These are phyloP conservation scores for Sodiomyces alkalinus DNA, from an alignment of 2,329 filamentous ascomycete genomes.

Conservation along the genomic window DNA sequence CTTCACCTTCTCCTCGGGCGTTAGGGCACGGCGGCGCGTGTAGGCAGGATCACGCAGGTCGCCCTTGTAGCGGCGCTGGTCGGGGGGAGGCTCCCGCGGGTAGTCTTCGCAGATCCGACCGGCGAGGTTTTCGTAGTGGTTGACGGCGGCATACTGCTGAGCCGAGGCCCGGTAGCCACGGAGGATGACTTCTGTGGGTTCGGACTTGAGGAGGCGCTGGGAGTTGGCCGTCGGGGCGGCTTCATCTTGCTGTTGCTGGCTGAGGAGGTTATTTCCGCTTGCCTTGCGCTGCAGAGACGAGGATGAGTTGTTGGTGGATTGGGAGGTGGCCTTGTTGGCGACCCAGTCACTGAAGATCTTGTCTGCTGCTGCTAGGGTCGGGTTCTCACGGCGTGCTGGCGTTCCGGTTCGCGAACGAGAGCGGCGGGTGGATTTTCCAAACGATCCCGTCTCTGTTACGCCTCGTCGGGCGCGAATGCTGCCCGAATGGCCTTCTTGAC, in stretches of 20 bases:
- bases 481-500: slow-evolving; percentile 36
- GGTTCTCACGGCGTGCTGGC: slow-evolving; percentile 42
- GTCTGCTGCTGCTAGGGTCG: slow-evolving; percentile 45
- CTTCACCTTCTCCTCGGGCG: slow-evolving; percentile 57
- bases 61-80: slow-evolving; percentile 55
- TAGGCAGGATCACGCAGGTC: slow-evolving; percentile 60
- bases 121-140: slow-evolving; percentile 76
- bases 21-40: slow-evolving; percentile 49
- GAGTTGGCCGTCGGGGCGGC: slow-evolving; percentile 12
- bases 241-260: slow-evolving; percentile 20
- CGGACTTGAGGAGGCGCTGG: slow-evolving; percentile 19
- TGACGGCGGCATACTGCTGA: slow-evolving; percentile 73
- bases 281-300: slow-evolving; percentile 17
- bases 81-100: slow-evolving; percentile 63
- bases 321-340: slow-evolving; percentile 25
- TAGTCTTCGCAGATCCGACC: slow-evolving; percentile 89
- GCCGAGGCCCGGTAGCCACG: slow-evolving; percentile 57
- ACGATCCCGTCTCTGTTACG: slow-evolving; percentile 47
- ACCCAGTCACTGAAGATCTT: slow-evolving; percentile 46
- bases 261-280: slow-evolving; percentile 16
- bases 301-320: slow-evolving; percentile 12
- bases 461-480: slow-evolving; percentile 33
- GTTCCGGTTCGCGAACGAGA: slow-evolving; percentile 47
- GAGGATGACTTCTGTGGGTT: slow-evolving; percentile 62
- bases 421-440: slow-evolving; percentile 50